These are phyloP conservation scores for Geranomyces variabilis DNA, from an alignment of 192 early-diverging fungal genomes.

Conservation along the genomic window DNA sequence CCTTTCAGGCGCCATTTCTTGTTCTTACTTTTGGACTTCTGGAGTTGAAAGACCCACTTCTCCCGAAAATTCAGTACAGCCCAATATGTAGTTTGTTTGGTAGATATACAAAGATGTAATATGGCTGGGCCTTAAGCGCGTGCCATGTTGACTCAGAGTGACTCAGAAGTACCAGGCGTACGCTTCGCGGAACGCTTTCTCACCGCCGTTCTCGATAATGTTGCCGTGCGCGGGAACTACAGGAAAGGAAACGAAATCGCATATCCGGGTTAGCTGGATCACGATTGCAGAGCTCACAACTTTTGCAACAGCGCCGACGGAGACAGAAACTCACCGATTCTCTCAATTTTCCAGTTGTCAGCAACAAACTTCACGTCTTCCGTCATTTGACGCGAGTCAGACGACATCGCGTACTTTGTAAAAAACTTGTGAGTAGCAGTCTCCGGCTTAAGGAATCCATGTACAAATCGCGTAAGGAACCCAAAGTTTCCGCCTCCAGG, in stretches of 20 bases:
- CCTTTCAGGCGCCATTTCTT: too few relatives aligned
- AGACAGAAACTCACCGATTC: constrained; percentile 6
- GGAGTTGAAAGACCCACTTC: too few relatives aligned
- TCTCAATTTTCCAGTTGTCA: constrained; percentile 21
- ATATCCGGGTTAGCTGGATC: neutral
- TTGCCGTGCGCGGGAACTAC: constrained; percentile 16
- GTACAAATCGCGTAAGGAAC: neutral
- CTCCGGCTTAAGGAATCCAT: constrained; percentile 8
- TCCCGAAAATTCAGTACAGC: too few relatives aligned
- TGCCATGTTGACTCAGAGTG: neutral
- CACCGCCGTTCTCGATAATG: constrained; percentile 16
- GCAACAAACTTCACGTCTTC: constrained; percentile 19
- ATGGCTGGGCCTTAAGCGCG: neutral
- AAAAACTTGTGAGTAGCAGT: constrained; percentile 16
- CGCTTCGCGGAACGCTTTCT: constrained; percentile 19
- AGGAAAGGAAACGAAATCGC: neutral
- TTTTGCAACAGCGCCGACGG: neutral
- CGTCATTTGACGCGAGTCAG: neutral
- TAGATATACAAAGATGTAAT: neutral
- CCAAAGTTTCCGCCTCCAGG: constrained; percentile 4
- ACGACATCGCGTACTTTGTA: neutral
- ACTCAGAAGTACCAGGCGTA: constrained; percentile 24
- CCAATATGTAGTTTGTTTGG: too few relatives aligned
- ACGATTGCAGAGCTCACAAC: neutral
- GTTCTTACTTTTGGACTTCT: too few relatives aligned